Evolutionary conservation across 2,329 filamentous ascomycete species (phyloP).

Genomic region (Aspergillus fructus): DNA sequence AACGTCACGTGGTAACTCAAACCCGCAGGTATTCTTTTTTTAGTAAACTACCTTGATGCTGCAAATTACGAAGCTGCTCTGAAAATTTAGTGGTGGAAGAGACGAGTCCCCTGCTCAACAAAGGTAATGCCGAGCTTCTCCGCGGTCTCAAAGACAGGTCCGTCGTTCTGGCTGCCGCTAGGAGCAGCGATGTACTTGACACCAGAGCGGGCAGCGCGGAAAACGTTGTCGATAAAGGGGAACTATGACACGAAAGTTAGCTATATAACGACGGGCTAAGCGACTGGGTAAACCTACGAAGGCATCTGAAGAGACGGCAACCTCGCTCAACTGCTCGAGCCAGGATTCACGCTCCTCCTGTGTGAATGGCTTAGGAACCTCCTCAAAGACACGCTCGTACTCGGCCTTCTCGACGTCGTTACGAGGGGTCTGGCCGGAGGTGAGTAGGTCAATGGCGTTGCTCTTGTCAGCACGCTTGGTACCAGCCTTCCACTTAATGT

Average conservation of each 20-base stretch:
- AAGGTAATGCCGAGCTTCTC: constrained; percentile 92
- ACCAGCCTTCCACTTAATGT: constrained; percentile 95
- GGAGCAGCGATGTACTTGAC: constrained; percentile 96
- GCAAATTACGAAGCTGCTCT: not conserved
- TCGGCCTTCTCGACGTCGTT: constrained; percentile 78
- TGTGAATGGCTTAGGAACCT: constrained; percentile 80
- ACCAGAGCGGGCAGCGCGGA: constrained; percentile 82
- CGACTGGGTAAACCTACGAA: constrained; percentile 65
- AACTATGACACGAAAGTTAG: constrained; percentile 56
- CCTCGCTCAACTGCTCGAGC: constrained; percentile 71
- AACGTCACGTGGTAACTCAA: constrained; percentile 3
- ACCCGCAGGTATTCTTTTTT: constrained; percentile 5
- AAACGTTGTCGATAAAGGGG: constrained; percentile 98
- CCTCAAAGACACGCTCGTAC: constrained; percentile 87
- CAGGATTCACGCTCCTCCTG: constrained; percentile 81
- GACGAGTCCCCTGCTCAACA: constrained; percentile 87
- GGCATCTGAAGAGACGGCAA: constrained; percentile 89
- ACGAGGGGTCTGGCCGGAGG: constrained; percentile 84
- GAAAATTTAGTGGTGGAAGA: constrained; percentile 81
- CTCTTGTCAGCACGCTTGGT: constrained; percentile 96
- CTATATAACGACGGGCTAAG: not conserved
- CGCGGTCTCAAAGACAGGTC: constrained; percentile 68
- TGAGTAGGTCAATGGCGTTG: constrained; percentile 94
- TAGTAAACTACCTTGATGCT: not conserved
- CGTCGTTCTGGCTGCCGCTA: constrained; percentile 64